These are phyloP conservation scores for Aureobasidium zeae DNA, from an alignment of 2,329 filamentous ascomycete genomes.

Conservation along the genomic window DNA sequence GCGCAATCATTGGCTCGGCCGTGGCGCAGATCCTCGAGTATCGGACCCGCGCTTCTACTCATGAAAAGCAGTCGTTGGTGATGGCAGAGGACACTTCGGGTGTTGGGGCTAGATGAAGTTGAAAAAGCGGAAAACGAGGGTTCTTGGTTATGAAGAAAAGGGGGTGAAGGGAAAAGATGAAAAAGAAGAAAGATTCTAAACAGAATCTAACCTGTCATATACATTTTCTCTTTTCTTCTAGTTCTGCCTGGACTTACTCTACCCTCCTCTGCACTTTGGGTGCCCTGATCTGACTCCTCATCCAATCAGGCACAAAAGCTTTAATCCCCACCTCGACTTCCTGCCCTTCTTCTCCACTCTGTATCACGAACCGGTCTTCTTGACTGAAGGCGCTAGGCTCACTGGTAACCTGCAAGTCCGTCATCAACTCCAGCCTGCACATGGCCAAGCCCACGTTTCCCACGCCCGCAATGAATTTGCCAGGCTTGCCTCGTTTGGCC, in stretches of 20 bases:
- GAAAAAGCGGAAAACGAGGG: neutral
- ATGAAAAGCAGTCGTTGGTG: too few relatives aligned
- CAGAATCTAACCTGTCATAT: neutral
- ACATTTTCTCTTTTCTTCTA: neutral
- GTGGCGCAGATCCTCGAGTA: neutral
- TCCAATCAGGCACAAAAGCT: slow-evolving; percentile 75
- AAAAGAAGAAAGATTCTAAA: neutral
- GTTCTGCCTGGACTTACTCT: too few relatives aligned
- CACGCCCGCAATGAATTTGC: slow-evolving; percentile 68
- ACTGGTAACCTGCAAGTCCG: slow-evolving; percentile 62
- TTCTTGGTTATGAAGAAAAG: too few relatives aligned
- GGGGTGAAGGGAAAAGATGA: neutral
- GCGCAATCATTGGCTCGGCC: slow-evolving; percentile 13
- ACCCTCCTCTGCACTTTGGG: slow-evolving; percentile 32
- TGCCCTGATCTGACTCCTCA: slow-evolving; percentile 36
- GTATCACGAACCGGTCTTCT: slow-evolving; percentile 42
- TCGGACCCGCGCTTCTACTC: too few relatives aligned
- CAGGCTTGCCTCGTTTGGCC: slow-evolving; percentile 50
- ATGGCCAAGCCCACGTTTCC: slow-evolving; percentile 82
- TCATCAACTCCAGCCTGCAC: slow-evolving; percentile 87
- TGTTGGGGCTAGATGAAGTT: neutral
- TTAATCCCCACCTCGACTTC: slow-evolving; percentile 32
- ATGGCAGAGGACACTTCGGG: neutral
- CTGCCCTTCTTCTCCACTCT: slow-evolving; percentile 18
- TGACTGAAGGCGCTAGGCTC: slow-evolving; percentile 53